These are phyloP conservation scores for Cordyceps fumosorosea DNA, from an alignment of 2,329 filamentous ascomycete genomes.

Conservation along the genomic window DNA sequence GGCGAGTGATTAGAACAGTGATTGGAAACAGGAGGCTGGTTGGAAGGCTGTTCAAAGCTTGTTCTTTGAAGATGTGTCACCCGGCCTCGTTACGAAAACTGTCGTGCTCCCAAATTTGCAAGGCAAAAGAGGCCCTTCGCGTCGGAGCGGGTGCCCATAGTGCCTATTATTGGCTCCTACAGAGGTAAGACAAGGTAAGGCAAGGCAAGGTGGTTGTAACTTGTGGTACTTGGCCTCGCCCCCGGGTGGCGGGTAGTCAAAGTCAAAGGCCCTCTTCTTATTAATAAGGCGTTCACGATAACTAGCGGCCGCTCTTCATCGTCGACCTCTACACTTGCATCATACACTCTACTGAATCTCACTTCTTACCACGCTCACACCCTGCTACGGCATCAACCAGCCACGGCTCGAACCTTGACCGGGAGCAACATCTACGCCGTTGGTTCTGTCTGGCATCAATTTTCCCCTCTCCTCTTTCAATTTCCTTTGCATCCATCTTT, in stretches of 20 bases:
- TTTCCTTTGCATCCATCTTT: background rate
- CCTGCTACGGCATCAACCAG: background rate
- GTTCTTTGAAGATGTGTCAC: background rate
- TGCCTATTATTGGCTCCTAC: background rate
- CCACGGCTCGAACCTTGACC: background rate
- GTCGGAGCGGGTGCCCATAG: background rate
- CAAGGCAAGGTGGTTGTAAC: background rate
- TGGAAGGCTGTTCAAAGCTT: background rate
- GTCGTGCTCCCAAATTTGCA: background rate
- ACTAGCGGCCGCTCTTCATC: background rate
- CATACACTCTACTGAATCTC: background rate
- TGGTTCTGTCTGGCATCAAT: background rate
- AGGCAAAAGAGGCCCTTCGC: background rate
- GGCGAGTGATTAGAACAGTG: too few species aligned
- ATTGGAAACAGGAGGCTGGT: too few species aligned
- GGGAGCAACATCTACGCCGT: background rate
- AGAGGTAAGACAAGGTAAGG: background rate
- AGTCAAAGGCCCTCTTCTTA: background rate
- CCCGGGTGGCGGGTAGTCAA: background rate
- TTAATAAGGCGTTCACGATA: background rate
- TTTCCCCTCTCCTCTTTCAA: background rate
- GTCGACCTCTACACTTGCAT: conserved; percentile 1
- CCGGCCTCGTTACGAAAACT: background rate
- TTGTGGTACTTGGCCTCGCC: background rate
- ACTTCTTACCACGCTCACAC: background rate